Evolutionary conservation across 2,329 filamentous ascomycete genomes (phyloP), one percentile per base, ranked within the genome.

Genomic region (Chrysoporthe cubensis): DNA sequence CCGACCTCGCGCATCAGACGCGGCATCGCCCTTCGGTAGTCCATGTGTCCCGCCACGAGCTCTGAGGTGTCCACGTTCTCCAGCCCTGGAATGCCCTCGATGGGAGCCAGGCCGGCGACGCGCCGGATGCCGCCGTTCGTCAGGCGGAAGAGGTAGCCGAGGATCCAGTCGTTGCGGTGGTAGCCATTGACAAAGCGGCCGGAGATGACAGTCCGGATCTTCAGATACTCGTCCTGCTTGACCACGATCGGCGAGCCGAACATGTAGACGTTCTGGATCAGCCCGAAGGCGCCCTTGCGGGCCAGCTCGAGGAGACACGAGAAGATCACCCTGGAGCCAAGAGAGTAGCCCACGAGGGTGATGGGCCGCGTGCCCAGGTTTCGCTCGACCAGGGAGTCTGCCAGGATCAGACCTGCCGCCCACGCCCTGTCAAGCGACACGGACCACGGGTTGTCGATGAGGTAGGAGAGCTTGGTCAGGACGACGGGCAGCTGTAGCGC

Each of bases 361-460:
- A 98, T 90, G 0, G 96, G 96, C 40, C 96, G 87, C 6, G 94
- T 93, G 18, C 96, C 96, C 26, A 99, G 84, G 76, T 96, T 97
- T 61, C 94, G 89, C 73, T 97, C 94, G 69, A 97, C 92, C 44
- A 99, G 83, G 0, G 95, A 97, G 78, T 99, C 96, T 1, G 96
- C 96, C 65, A 99, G 85, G 76, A 99, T 97, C 59, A 97, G 86
- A 3, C 96, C 96, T 8, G 95, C 93, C 66, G 92, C 86, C 74
- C 91, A 94, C 42, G 96, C 96, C 73, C 96, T 89, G 74, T 96
- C 93, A 62, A 97, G 87, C 1, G 96, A 98, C n/a, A 97, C 94
- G 37, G 91, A 93, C 96, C 96, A 99, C 0, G 96, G 96, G 75
- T 99, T 99, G 79, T 99, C 96, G 72, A 99, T 97, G 26, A 99